Evolutionary conservation across 2,329 filamentous ascomycete species (phyloP), one percentile per base, ranked within the genome.

Genomic region (Akanthomyces lecanii): DNA sequence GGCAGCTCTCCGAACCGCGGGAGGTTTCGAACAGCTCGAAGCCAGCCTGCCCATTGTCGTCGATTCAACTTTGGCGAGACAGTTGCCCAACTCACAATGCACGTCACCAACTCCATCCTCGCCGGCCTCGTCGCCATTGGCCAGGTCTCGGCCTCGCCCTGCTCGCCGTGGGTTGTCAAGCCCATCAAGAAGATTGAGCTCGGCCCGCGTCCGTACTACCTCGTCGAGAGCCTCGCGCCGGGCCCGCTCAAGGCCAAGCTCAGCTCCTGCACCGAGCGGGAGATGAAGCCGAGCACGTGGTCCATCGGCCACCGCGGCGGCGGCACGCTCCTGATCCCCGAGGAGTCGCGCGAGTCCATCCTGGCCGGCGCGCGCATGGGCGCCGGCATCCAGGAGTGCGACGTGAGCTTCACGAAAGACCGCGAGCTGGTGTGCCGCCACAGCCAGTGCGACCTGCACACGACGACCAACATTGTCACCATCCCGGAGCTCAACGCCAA

Each of bases 391-490:
- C 80, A 87, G 58, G 87, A 89, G 74, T 89, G 87, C 73, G 87
- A 89, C 71, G 86, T 88, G 18, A 79, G 83, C 42, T 89, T 89
- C 75, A 89, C 87, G 64, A 81, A 78, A 66, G 87, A 89, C 72
- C 79, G 80, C 36, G 75, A 85, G 70, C 82, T 89, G n/a, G 86
- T 89, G 51, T 89, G 87, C 75, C 82, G 87, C 54, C 87, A 89
- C 75, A 82, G 81, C 53, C 83, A 88, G 67, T 89, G 87, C 74
- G 87, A 89, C 68, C 75, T 89, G 47, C 86, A 89, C 76, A 86
- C 83, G 25, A 89, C 87, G 10, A 89, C 87, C 70, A 84, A 90
- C 75, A 88, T 90, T 70, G 79, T 89, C 66, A 72, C 79, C 54
- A 78, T 82, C 56, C 84, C 87, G 12, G 81, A 84, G 66, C 82